phyloP scores from a whole-genome alignment of 208 protist genomes.

The Crithidia brevicula region DNA sequence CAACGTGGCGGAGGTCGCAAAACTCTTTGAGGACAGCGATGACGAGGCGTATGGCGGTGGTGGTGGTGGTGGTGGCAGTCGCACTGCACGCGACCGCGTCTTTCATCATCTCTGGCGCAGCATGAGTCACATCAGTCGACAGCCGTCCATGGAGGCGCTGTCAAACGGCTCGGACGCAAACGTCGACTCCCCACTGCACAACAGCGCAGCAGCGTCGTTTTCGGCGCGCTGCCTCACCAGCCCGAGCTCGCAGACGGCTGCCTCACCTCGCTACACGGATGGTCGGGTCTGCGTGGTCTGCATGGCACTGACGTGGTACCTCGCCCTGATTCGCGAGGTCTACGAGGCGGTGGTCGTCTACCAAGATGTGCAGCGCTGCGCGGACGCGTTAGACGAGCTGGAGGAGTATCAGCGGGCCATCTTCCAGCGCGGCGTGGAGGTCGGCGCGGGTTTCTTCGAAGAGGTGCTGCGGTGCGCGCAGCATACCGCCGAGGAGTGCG shows the following conservation, averaged over 20 bases:
- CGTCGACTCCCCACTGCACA: slow-evolving; percentile 12
- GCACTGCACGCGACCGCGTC: slow-evolving; percentile 1
- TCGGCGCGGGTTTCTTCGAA: slow-evolving; percentile 20
- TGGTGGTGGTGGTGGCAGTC: neutral
- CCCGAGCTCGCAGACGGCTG: slow-evolving; percentile 14
- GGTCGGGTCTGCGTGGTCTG: slow-evolving; percentile 34
- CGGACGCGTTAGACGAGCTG: slow-evolving; percentile 49
- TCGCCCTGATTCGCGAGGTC: slow-evolving; percentile 49
- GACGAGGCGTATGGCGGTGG: neutral
- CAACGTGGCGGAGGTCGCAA: slow-evolving; percentile 23
- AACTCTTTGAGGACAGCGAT: slow-evolving; percentile 17
- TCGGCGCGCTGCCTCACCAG: slow-evolving; percentile 16
- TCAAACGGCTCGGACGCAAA: neutral
- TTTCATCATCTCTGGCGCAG: slow-evolving; percentile 7
- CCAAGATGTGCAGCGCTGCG: slow-evolving; percentile 55
- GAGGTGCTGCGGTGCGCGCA: slow-evolving; percentile 1
- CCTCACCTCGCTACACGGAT: slow-evolving; percentile 31
- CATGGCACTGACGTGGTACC: slow-evolving; percentile 65
- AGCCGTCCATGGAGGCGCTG: slow-evolving; percentile 13
- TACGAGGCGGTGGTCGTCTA: slow-evolving; percentile 48
- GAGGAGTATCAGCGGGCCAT: slow-evolving; percentile 34
- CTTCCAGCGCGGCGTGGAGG: slow-evolving; percentile 39
- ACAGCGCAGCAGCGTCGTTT: slow-evolving; percentile 11
- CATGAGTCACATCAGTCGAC: slow-evolving; percentile 4
- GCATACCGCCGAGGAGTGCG: neutral